phyloP scores from a whole-genome alignment of 75 land plant species.

The Picea sitchensis region DNA sequence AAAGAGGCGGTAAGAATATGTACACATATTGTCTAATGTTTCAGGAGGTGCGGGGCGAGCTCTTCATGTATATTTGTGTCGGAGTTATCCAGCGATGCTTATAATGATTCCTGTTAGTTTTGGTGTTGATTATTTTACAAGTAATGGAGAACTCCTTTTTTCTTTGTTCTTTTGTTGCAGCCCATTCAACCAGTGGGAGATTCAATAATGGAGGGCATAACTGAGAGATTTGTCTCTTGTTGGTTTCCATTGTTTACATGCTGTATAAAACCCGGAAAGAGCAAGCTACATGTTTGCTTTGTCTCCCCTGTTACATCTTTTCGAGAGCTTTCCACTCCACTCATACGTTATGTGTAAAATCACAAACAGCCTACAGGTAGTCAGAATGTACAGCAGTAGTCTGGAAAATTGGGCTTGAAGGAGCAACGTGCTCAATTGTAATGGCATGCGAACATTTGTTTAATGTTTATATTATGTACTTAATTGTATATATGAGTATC shows the following conservation, averaged over 20 bases:
- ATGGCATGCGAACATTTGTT: too few species aligned
- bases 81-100: too few species aligned
- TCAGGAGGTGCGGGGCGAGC: not conserved
- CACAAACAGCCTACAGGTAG: not conserved
- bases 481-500: too few species aligned
- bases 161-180: not conserved
- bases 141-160: not conserved
- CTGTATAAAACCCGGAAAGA: not conserved
- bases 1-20: not conserved
- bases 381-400: too few species aligned
- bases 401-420: not conserved
- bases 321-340: not conserved
- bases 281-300: not conserved
- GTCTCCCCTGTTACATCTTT: not conserved
- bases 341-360: not conserved
- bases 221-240: not conserved
- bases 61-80: not conserved
- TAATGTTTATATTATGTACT: too few species aligned
- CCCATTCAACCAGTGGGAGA: not conserved
- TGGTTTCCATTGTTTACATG: not conserved
- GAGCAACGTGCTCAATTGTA: not conserved
- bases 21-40: not conserved
- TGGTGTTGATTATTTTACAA: too few species aligned
- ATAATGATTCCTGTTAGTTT: too few species aligned
- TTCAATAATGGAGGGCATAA: not conserved